Evolutionary conservation across 202 grass and related monocot genomes (phyloP).

Genomic region (Tripidium arundinaceum): DNA sequence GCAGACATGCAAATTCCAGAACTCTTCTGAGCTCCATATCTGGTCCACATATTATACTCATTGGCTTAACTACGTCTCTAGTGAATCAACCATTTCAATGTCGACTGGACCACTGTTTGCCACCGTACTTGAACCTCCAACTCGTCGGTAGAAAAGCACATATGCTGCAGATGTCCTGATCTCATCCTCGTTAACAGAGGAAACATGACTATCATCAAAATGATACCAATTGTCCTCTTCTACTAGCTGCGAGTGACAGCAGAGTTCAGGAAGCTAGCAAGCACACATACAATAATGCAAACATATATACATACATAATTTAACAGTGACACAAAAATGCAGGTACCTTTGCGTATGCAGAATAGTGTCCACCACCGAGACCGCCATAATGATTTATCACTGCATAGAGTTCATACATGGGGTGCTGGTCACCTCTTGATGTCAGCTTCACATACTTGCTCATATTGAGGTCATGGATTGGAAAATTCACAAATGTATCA

Average conservation of each 20-base stretch:
- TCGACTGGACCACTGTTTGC: conserved; percentile 11
- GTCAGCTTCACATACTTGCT: conserved; percentile 58
- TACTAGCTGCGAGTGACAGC: conserved; percentile 47
- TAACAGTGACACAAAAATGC: background rate
- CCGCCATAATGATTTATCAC: conserved; percentile 96
- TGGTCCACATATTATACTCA: conserved; percentile 1
- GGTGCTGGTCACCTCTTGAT: background rate
- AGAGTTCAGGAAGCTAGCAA: conserved; percentile 13
- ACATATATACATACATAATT: background rate
- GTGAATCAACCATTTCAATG: conserved; percentile 48
- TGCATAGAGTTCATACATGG: conserved; percentile 82
- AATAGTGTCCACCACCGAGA: conserved; percentile 92
- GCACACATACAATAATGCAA: background rate
- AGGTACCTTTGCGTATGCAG: conserved; percentile 86
- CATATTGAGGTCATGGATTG: conserved; percentile 75
- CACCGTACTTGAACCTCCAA: conserved; percentile 28
- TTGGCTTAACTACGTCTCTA: conserved; percentile 23
- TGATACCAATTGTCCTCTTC: conserved; percentile 92
- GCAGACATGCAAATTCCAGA: background rate
- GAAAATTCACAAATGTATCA: conserved; percentile 95
- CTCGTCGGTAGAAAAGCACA: conserved; percentile 74
- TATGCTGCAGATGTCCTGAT: conserved; percentile 81
- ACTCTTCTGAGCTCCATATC: conserved; percentile 11
- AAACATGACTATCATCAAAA: conserved; percentile 97
- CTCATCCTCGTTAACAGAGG: conserved; percentile 71